Base-by-base conservation (phyloP, 2,329 filamentous ascomycete species). In the Lasiodiplodia sp. region DNA sequence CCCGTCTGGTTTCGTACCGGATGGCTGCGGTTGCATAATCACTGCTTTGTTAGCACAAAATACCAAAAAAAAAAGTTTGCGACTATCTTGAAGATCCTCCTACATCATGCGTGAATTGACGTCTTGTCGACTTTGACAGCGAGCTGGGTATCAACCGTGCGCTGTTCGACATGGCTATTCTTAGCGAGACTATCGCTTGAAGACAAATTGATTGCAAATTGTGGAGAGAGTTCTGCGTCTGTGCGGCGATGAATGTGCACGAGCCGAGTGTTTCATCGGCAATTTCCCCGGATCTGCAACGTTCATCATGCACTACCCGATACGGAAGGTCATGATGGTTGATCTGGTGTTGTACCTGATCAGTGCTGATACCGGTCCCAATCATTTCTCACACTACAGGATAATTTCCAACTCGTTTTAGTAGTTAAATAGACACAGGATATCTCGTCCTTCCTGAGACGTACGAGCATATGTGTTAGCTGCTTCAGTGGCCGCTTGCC, bases 51-150 rank as follows among this genome's bases (percentile, higher is more conserved):
- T 52, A 28, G 4, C 18, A 12, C 31, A 55, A 47, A 66, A 58
- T 51, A 52, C 31, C 38, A 67, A 67, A 63, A 63, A 62, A n/a
- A 62, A 31, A 56, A 40, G 23, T 53, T 40, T 23, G 44, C n/a
- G 16, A 38, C 25, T 40, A 31, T 31, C 23, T 31, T 31, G 38
- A 47, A 18, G 40, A 16, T 23, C 4, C 21, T 28, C 3, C n/a
- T 47, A 16, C 23, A 7, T 25, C 18, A 4, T 23, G 49, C 23
- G 44, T 47, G 44, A 21, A 47, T 18, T 18, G 40, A 7, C 16
- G 40, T 18, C 16, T 18, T 18, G 16, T 16, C 14, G 16, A n/a
- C 16, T 18, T 44, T 10, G 44, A 14, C n/a, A 21, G 8, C 44
- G 3, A 4, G 44, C 18, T 10, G 6, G 31, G 8, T 34, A 10